Evolutionary conservation across 2,329 filamentous ascomycete genomes (phyloP), one percentile per base, ranked within the genome.

Genomic region (Hypoxylon sp.): DNA sequence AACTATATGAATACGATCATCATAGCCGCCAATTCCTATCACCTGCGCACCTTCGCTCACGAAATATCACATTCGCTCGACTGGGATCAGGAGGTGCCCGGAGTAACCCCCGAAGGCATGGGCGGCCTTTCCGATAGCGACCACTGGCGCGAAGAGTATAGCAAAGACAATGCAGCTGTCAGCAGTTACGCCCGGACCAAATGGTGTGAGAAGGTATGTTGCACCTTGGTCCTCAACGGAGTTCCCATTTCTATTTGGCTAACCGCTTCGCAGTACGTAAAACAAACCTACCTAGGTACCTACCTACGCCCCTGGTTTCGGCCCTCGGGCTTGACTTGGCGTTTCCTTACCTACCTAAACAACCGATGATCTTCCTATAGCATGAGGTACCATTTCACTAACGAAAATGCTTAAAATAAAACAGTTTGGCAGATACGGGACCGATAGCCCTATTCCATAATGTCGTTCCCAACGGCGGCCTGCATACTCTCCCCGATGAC

Each of bases 21-120:
- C 11, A 6, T 60, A 3, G 13, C 48, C 6, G 61, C 60, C 5
- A 32, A 39, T 0, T 48, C 13, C 3, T 59, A 44, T 11, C 10
- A 11, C 0, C 50, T 52, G 3, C 50, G 46, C 13, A 46, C 60
- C 37, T 37, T 64, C n/a, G 56, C 56, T 1, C 61, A 64, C 26
- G 61, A 64, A 32, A 53, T 64, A 19, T 53, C 61, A 8, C 61
- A 64, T 22, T 64, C 61, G n/a, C 2, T 64, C 8, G 61, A 64
- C 19, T 52, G 52, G 13, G 56, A 56, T 32, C 20, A 52, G 24
- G n/a, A 28, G 3, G 41, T 56, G 10, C 41, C 52, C 2, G 37
- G 39, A 3, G 39, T 52, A 1, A 64, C 50, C 1, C 47, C 32
- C 1, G 2, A 13, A 1, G 46, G 26, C 2, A 13, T 51, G 6